Conservation (phyloP, 441 rosid species). For the Viola pubescens region DNA sequence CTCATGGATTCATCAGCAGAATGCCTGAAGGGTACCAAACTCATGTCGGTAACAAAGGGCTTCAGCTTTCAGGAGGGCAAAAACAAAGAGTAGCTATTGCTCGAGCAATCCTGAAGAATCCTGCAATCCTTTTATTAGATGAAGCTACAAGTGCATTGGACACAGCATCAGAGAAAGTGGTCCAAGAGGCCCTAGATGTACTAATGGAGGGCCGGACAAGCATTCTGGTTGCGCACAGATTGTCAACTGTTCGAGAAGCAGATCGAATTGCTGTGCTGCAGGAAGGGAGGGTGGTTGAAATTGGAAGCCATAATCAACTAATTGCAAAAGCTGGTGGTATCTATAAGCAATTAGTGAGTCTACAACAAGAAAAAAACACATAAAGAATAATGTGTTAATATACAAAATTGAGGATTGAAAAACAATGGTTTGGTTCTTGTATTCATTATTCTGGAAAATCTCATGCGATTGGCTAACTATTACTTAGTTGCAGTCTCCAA, state of each 20-base stretch:
- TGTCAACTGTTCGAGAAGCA: constrained; percentile 72
- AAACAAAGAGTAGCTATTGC: constrained; percentile 26
- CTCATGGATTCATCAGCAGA: background rate
- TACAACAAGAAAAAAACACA: no score
- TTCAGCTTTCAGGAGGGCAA: constrained; percentile 89
- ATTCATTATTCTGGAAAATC: no score
- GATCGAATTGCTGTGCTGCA: constrained; percentile 72
- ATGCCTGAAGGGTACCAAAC: constrained; percentile 1
- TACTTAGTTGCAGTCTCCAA: no score
- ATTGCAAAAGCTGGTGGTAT: no score
- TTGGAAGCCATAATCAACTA: constrained; percentile 46
- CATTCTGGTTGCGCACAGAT: constrained; percentile 75
- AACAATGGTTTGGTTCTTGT: no score
- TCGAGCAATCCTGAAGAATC: constrained; percentile 76
- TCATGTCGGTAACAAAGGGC: constrained; percentile 65
- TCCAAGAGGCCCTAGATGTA: constrained; percentile 77
- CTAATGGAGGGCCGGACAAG: constrained; percentile 73
- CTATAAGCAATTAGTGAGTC: no score
- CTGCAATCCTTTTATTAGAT: constrained; percentile 66
- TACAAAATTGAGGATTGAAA: no score
- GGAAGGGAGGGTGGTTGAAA: constrained; percentile 63
- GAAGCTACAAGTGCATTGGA: constrained; percentile 89
- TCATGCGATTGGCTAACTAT: no score
- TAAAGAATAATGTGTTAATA: no score
- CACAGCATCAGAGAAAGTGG: constrained; percentile 65